phyloP scores from a whole-genome alignment of 78 protist genomes.

The Ministeria vibrans region DNA sequence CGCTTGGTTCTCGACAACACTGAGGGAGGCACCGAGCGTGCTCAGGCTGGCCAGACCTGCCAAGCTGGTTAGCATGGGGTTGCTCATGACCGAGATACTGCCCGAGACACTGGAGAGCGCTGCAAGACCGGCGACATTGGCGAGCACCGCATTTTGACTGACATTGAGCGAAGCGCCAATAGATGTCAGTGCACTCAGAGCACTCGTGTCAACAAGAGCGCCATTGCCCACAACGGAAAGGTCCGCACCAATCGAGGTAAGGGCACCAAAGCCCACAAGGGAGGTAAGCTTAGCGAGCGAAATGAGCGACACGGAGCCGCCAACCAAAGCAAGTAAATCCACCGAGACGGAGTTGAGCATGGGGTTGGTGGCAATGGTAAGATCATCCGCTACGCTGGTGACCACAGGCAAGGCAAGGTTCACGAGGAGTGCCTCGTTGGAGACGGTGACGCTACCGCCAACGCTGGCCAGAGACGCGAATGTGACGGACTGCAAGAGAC shows the following conservation, averaged over 20 bases:
- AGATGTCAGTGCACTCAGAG: not conserved
- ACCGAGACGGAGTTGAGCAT: too few species aligned
- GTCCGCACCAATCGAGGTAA: not conserved
- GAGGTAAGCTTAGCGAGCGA: too few species aligned
- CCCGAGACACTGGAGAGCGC: not conserved
- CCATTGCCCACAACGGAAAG: not conserved
- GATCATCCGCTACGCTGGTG: too few species aligned
- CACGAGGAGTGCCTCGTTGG: too few species aligned
- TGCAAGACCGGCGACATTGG: not conserved
- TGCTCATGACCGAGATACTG: not conserved
- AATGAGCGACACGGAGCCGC: too few species aligned
- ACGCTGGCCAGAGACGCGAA: too few species aligned
- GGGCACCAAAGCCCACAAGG: not conserved
- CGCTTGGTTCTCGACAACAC: not conserved
- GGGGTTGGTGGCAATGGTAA: too few species aligned
- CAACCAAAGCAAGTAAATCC: too few species aligned
- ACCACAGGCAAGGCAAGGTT: too few species aligned
- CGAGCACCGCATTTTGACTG: not conserved
- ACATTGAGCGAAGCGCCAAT: not conserved
- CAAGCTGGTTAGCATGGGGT: not conserved
- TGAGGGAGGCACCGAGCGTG: not conserved
- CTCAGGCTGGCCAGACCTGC: not conserved
- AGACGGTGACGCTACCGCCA: too few species aligned
- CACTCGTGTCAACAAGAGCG: not conserved
- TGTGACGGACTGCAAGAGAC: too few species aligned